Conservation (phyloP, 1,284 basidiomycete genomes). For the Fistulina hepatica region DNA sequence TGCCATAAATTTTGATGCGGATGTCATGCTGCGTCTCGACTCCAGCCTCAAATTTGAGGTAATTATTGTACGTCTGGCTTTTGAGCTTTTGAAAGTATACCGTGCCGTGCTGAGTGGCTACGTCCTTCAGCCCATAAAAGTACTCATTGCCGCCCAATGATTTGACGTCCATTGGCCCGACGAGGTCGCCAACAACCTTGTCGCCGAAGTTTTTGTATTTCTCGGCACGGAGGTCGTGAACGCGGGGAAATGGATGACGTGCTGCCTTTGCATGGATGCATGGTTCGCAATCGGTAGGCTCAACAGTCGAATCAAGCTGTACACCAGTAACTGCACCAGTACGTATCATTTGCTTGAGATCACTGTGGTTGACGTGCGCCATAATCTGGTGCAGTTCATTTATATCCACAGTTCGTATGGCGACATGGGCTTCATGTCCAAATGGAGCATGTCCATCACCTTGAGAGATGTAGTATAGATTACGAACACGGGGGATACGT, state of each 20-base stretch:
- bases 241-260: neutral
- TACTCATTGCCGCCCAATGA: conserved; percentile 6
- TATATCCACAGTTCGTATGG: neutral
- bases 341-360: conserved; percentile 7
- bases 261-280: conserved; percentile 2
- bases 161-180: conserved; percentile 5
- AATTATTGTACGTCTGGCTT: too few species aligned
- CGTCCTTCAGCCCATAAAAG: too few species aligned
- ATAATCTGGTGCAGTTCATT: conserved; percentile 5
- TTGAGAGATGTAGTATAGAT: conserved; percentile 7
- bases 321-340: conserved; percentile 5
- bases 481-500: conserved; percentile 6
- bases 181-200: conserved; percentile 4
- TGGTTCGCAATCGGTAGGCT: conserved; percentile 1
- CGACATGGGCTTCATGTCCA: neutral
- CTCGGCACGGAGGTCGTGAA: neutral
- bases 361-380: conserved; percentile 1
- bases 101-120: too few species aligned
- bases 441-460: neutral
- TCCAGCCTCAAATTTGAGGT: too few species aligned
- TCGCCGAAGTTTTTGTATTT: conserved; percentile 2
- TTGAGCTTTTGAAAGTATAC: too few species aligned
- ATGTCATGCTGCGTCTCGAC: too few species aligned
- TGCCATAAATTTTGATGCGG: too few species aligned
- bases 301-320: conserved; percentile 4